Conservation (phyloP, 2,329 filamentous ascomycete species). For the Neoscytalidium dimidiatum region DNA sequence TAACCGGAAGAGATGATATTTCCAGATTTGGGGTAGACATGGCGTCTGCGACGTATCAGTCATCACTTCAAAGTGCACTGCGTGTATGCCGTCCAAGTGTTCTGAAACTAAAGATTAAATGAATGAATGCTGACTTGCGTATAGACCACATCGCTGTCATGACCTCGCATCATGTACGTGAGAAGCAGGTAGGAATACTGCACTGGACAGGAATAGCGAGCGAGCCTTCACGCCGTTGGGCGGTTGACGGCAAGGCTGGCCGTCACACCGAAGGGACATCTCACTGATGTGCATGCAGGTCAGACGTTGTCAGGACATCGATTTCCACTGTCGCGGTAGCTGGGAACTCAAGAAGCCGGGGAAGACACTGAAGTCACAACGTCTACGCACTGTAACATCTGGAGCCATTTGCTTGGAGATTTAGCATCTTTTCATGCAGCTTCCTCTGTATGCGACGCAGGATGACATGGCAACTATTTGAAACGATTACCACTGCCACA, state of each 20-base stretch:
- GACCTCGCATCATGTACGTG: neutral
- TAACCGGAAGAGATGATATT: too few relatives aligned
- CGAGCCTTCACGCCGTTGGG: neutral
- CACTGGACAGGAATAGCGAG: neutral
- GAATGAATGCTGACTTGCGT: neutral
- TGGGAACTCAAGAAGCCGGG: neutral
- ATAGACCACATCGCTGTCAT: neutral
- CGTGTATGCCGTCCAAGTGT: neutral
- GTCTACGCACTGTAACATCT: neutral
- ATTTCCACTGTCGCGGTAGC: neutral
- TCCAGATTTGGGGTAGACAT: neutral
- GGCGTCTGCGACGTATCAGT: neutral
- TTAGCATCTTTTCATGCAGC: neutral
- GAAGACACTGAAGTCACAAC: neutral
- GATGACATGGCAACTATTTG: neutral
- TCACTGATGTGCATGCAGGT: neutral
- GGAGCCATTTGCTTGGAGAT: neutral
- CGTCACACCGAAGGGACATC: neutral
- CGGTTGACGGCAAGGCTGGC: neutral
- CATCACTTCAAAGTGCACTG: neutral
- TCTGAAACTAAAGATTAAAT: neutral
- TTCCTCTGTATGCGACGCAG: neutral
- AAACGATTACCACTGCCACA: neutral
- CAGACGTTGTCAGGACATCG: neutral
- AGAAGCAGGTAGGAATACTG: neutral